phyloP scores from a whole-genome alignment of 371 early-diverging fungal species.

The Dichotomocladium elegans region DNA sequence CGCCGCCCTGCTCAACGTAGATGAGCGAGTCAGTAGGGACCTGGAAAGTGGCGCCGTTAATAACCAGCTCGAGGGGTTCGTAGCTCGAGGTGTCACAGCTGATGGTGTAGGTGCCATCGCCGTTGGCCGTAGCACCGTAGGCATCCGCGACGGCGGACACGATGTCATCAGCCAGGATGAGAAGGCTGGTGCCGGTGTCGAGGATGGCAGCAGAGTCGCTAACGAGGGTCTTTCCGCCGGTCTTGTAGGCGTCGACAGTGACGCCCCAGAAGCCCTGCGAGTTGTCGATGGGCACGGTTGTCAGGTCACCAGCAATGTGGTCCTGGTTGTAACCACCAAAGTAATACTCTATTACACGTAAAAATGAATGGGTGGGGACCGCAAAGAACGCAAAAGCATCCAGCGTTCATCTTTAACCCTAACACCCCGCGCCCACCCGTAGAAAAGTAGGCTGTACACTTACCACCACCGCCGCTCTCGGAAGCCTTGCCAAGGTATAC shows the following conservation, averaged over 20 bases:
- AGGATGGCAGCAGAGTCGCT: constrained; percentile 15
- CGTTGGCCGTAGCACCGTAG: constrained; percentile 16
- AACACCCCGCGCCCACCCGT: too few species aligned
- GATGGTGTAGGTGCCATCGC: constrained; percentile 26
- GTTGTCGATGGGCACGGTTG: constrained; percentile 35
- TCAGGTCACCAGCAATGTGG: constrained; percentile 32
- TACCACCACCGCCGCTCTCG: constrained; percentile 45
- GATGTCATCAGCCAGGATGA: constrained; percentile 14
- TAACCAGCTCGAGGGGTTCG: constrained; percentile 12
- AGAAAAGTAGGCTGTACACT: not conserved
- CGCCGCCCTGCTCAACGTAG: constrained; percentile 8
- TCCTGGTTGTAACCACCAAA: constrained; percentile 36
- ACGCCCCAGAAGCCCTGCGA: constrained; percentile 15
- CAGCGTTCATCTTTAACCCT: not conserved
- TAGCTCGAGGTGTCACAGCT: constrained; percentile 21
- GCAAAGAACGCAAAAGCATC: not conserved
- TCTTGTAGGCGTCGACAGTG: not conserved
- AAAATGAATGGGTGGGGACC: too few species aligned
- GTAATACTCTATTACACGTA: not conserved
- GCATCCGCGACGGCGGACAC: constrained; percentile 12
- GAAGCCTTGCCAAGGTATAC: constrained; percentile 40
- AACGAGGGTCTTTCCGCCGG: not conserved
- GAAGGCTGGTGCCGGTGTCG: constrained; percentile 27
- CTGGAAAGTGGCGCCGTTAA: constrained; percentile 15
- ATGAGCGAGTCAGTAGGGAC: constrained; percentile 21